A percentile compares a stretch with the other conserved stretches of the same genome.
These are phyloP conservation scores for Furcasterigmium furcatum DNA, from an alignment of 2,329 filamentous ascomycete genomes.

Conservation along the genomic window DNA sequence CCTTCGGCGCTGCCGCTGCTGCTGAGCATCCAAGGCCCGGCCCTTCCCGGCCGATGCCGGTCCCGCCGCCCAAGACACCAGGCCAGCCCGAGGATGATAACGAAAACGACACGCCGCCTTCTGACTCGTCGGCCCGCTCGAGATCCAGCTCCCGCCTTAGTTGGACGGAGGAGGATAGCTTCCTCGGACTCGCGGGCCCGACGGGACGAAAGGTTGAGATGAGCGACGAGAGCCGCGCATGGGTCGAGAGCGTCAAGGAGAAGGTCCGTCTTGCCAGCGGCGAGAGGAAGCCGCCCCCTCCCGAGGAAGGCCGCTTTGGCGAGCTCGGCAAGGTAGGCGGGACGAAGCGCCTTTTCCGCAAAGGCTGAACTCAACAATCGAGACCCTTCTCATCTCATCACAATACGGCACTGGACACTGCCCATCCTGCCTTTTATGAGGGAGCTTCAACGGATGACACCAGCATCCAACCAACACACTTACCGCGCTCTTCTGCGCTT, in stretches of 20 bases:
- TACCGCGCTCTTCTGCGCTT: no score
- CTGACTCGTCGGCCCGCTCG: conserved; percentile 42
- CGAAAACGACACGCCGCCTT: conserved; percentile 33
- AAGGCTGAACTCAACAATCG: conserved; percentile 18
- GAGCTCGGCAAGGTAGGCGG: conserved; percentile 70
- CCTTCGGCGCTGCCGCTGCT: conserved; percentile 30
- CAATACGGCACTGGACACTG: no score
- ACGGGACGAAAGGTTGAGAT: conserved; percentile 61
- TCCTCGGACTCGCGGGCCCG: conserved; percentile 69
- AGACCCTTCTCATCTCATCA: background rate
- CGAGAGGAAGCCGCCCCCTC: conserved; percentile 35
- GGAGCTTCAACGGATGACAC: no score
- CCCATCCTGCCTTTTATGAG: no score
- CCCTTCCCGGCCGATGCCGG: conserved; percentile 13
- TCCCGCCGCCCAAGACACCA: conserved; percentile 39
- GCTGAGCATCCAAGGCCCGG: conserved; percentile 2
- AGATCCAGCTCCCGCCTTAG: conserved; percentile 50
- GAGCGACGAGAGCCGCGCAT: conserved; percentile 71
- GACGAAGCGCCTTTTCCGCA: conserved; percentile 69
- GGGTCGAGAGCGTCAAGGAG: conserved; percentile 82
- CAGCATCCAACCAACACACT: no score
- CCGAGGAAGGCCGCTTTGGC: conserved; percentile 50
- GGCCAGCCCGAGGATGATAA: conserved; percentile 25
- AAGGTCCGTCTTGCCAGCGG: conserved; percentile 71
- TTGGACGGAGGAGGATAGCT: conserved; percentile 58